Conservation (phyloP, 108 stramenopile species). For the Bacterosira constricta region DNA sequence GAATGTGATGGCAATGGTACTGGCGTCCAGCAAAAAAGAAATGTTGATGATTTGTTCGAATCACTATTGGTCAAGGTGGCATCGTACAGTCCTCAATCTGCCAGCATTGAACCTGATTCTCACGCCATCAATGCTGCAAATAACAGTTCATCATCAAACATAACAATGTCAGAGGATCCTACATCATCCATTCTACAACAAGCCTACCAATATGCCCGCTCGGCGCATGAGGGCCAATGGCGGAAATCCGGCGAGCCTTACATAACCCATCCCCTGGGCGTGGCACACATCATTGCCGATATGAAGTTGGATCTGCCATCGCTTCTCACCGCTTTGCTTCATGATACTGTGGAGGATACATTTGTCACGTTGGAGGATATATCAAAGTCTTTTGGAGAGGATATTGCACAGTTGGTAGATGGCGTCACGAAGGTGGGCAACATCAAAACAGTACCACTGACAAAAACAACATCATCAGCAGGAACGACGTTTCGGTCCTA, state of each 20-base stretch:
- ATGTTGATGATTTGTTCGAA: background rate
- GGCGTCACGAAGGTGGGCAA: slow-evolving; percentile 41
- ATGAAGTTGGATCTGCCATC: slow-evolving; percentile 21
- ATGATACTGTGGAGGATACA: slow-evolving; percentile 47
- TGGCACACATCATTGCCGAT: slow-evolving; percentile 39
- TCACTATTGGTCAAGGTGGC: background rate
- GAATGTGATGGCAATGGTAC: too few species aligned
- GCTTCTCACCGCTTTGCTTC: slow-evolving; percentile 27
- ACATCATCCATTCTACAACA: slow-evolving; percentile 8
- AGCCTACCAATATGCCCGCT: slow-evolving; percentile 18
- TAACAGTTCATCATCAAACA: background rate
- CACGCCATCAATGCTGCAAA: background rate
- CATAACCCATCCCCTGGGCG: slow-evolving; percentile 31
- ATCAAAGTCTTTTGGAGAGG: slow-evolving; percentile 5
- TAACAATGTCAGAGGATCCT: background rate
- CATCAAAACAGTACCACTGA: too few species aligned
- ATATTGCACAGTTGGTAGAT: slow-evolving; percentile 24
- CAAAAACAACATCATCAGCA: too few species aligned
- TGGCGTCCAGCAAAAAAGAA: too few species aligned
- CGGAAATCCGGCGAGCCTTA: slow-evolving; percentile 22
- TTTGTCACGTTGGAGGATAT: slow-evolving; percentile 21
- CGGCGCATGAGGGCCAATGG: slow-evolving; percentile 21
- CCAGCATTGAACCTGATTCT: background rate
- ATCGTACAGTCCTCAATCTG: background rate
- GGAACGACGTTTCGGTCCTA: background rate